Base-by-base conservation (phyloP, 352 stramenopile genomes). In the Phytophthora kernoviae region DNA sequence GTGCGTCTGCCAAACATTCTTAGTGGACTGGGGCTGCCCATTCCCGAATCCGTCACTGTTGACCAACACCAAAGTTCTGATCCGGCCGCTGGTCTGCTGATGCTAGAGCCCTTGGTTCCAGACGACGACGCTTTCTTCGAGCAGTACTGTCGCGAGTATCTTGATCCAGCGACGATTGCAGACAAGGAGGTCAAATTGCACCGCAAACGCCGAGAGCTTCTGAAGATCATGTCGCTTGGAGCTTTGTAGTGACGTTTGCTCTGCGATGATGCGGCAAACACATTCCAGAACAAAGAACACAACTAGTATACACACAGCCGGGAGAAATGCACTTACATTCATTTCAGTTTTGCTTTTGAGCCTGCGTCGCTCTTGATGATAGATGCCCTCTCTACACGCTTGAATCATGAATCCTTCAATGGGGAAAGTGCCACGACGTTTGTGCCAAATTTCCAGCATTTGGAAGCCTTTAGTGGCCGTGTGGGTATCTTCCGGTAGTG, bases 401-500 rank as follows among this genome's bases (percentile, higher is more conserved):
- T 30, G 24, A 42, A 26, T 64, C 44, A 58, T 41, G 47, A 72
- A n/a, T 75, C 61, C 15, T 73, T 59, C 2, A 74, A 37, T 7
- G 61, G 61, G 0, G 62, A 68, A 24, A 86, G 60, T 46, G 60
- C 60, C 9, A 80, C 57, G 14, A 75, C 20, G n/a, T 65, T 71
- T 18, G 47, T 52, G 6, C 66, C 73, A 21, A 80, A 76, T 43
- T 84, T 84, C 83, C 83, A 92, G 43, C 68, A 81, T 57, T 92
- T 92, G 12, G 81, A 78, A 17, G 83, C 81, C 48, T 93, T 93
- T 14, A 93, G 48, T 6, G 83, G 83, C 20, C 83, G 67, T 40
- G 67, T 84, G 0, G 83, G 83, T 18, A 93, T 75, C 56, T 88
- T 91, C 0, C 83, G 83, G 37, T 90, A 93, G 24, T 77, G 49